Conservation (phyloP, 2,329 filamentous ascomycete species). For the Sphaerulina vaccinii region DNA sequence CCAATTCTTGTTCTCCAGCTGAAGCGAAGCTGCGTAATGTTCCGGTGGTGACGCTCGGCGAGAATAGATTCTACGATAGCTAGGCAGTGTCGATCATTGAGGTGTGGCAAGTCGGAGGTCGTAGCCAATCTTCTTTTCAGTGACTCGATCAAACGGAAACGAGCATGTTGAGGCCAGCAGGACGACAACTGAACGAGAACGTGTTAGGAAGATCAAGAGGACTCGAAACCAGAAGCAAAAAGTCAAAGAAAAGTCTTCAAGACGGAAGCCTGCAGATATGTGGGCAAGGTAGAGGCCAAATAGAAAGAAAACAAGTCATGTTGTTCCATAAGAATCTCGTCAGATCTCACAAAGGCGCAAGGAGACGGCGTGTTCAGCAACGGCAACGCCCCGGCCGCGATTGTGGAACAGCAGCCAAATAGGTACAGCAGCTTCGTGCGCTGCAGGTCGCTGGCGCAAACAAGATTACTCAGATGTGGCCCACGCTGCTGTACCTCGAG, state of each 20-base stretch:
- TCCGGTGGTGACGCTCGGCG: slow-evolving; percentile 21
- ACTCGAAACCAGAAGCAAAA: slow-evolving; percentile 3
- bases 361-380: slow-evolving; percentile 21
- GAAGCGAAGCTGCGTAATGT: slow-evolving; percentile 2
- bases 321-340: slow-evolving; percentile 14
- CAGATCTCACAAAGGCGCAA: slow-evolving; percentile 32
- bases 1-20: slow-evolving; percentile 2
- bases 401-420: slow-evolving; percentile 27
- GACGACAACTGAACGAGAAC: slow-evolving; percentile 12
- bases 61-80: slow-evolving; percentile 16
- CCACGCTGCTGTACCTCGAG: slow-evolving; percentile 7
- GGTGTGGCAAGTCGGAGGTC: slow-evolving; percentile 6
- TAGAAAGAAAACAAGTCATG: slow-evolving; percentile 6
- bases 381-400: slow-evolving; percentile 25
- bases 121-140: slow-evolving; percentile 3
- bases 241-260: slow-evolving; percentile 9
- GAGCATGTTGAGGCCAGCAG: slow-evolving; percentile 3
- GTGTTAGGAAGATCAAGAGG: slow-evolving; percentile 4
- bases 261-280: slow-evolving; percentile 24
- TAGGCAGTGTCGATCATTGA: slow-evolving; percentile 23
- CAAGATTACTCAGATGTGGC: slow-evolving; percentile 8
- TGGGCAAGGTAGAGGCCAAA: slow-evolving; percentile 7
- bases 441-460: slow-evolving; percentile 13
- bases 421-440: slow-evolving; percentile 14
- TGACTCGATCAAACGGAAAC: background rate